phyloP scores from a whole-genome alignment of 2,329 filamentous ascomycete genomes.

The Magnaporthales sp. region DNA sequence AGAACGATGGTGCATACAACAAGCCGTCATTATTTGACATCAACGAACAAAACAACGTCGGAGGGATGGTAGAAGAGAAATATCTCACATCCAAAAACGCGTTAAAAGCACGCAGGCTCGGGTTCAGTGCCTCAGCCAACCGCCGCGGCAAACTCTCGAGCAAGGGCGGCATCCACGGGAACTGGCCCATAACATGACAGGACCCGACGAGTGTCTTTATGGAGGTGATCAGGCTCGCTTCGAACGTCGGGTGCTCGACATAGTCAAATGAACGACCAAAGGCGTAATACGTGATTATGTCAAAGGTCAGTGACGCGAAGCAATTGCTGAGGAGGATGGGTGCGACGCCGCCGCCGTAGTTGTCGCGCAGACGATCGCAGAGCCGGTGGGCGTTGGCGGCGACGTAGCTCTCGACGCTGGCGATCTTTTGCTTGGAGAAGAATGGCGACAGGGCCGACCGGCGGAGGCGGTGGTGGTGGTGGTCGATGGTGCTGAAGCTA shows the following conservation, averaged over 20 bases:
- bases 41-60: too few species aligned
- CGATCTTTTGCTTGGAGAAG: constrained; percentile 13
- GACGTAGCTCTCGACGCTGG: constrained; percentile 12
- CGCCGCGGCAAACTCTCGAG: constrained; percentile 15
- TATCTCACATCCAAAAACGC: background rate
- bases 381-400: constrained; percentile 12
- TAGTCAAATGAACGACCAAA: constrained; percentile 23
- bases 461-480: constrained; percentile 13
- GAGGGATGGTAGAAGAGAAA: background rate
- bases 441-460: constrained; percentile 11
- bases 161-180: constrained; percentile 19
- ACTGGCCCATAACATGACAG: constrained; percentile 16
- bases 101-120: background rate
- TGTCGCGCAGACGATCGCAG: constrained; percentile 10
- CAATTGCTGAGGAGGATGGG: constrained; percentile 15
- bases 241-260: constrained; percentile 19
- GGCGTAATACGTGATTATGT: constrained; percentile 27
- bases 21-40: background rate
- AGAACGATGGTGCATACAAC: background rate
- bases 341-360: background rate
- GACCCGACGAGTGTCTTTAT: constrained; percentile 16
- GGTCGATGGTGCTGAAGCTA: constrained; percentile 7
- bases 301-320: constrained; percentile 21
- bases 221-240: constrained; percentile 15
- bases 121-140: constrained; percentile 8